These are phyloP conservation scores for Nannochloropsis gaditana DNA, from an alignment of 108 stramenopile species.

Conservation along the genomic window DNA sequence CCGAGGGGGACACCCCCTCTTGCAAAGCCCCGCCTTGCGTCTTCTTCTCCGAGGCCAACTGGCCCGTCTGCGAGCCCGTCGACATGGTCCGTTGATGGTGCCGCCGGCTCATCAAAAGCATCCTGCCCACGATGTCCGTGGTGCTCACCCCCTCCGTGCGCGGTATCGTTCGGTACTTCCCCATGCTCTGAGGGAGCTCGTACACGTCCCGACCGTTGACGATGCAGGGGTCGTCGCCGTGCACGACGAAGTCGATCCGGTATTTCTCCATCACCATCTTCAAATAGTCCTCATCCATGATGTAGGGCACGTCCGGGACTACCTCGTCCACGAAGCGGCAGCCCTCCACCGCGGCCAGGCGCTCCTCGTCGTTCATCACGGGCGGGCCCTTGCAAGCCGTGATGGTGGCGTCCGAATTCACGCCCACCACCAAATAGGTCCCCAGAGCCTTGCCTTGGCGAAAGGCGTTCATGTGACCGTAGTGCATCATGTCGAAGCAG, in stretches of 20 bases:
- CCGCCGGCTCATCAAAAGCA: constrained; percentile 82
- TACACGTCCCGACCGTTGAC: constrained; percentile 62
- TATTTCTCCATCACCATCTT: constrained; percentile 72
- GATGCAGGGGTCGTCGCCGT: constrained; percentile 98
- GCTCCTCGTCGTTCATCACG: constrained; percentile 86
- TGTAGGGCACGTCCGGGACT: constrained; percentile 87
- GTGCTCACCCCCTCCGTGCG: constrained; percentile 98
- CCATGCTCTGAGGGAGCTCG: constrained; percentile 55
- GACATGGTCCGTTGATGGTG: constrained; percentile 63
- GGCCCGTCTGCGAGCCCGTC: not conserved
- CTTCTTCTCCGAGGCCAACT: not conserved
- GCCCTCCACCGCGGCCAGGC: constrained; percentile 77
- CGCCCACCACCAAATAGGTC: constrained; percentile 88
- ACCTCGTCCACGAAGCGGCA: constrained; percentile 99
- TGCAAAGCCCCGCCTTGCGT: not conserved
- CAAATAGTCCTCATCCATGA: constrained; percentile 88
- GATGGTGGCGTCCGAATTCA: constrained; percentile 92
- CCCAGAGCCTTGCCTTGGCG: constrained; percentile 88
- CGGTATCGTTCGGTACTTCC: constrained; percentile 68
- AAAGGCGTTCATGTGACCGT: constrained; percentile 99
- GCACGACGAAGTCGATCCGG: constrained; percentile 59
- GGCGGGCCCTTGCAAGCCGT: constrained; percentile 81
- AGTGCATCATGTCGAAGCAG: constrained; percentile 96
- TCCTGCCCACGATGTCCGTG: constrained; percentile 97
- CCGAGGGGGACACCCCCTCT: not conserved